Percentiles rank a stretch among this genome's conserved stretches.
phyloP scores from a whole-genome alignment of 75 land plant species.

The Chamaecyparis obtusa region DNA sequence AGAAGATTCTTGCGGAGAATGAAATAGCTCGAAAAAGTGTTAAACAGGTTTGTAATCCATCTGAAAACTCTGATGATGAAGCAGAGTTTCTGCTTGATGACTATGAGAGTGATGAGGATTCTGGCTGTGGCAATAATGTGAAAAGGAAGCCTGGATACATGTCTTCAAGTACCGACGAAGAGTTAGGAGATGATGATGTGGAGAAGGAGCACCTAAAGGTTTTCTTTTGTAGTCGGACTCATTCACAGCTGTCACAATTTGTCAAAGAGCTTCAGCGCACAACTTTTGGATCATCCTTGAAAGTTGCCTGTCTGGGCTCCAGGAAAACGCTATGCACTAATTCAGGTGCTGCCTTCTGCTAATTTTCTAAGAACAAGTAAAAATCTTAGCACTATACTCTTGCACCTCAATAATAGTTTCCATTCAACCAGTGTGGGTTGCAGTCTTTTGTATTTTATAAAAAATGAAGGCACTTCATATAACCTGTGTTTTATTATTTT shows the following conservation, averaged over 20 bases:
- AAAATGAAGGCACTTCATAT: neutral
- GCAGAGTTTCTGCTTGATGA: conserved; percentile 87
- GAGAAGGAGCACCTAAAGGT: conserved; percentile 63
- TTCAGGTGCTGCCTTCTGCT: conserved; percentile 47
- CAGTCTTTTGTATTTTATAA: neutral
- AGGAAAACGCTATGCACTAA: conserved; percentile 89
- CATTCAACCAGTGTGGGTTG: neutral
- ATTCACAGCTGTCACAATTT: conserved; percentile 96
- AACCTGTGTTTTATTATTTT: neutral
- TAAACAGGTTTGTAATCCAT: neutral
- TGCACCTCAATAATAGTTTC: neutral
- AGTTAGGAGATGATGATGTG: conserved; percentile 23
- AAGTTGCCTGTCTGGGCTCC: conserved; percentile 75
- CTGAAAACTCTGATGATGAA: conserved; percentile 34
- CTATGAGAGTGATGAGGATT: conserved; percentile 82
- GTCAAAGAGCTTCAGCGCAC: conserved; percentile 87
- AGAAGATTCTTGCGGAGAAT: conserved; percentile 14
- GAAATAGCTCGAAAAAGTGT: conserved; percentile 12
- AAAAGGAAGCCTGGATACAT: conserved; percentile 24
- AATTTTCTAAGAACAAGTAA: neutral
- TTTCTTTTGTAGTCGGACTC: conserved; percentile 94
- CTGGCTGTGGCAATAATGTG: conserved; percentile 14
- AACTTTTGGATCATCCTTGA: conserved; percentile 56
- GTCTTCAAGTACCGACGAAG: conserved; percentile 21
- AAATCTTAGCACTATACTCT: neutral